Percentiles rank a stretch among this genome's conserved stretches.
phyloP scores from a whole-genome alignment of 164 flowering plant genomes.

The Chimonanthus praecox region DNA sequence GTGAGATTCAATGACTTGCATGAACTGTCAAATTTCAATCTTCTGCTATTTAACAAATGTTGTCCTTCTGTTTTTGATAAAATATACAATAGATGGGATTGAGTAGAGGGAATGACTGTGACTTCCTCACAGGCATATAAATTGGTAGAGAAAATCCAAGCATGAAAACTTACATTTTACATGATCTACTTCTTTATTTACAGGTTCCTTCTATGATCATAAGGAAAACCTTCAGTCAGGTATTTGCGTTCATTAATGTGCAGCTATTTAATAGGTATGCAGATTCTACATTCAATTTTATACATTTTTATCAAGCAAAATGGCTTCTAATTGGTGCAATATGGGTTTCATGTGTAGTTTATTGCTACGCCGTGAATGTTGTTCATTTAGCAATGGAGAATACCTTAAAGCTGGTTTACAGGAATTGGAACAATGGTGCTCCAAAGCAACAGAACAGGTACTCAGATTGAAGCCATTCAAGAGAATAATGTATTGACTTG shows the following conservation, averaged over 20 bases:
- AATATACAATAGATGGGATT: background rate
- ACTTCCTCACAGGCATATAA: background rate
- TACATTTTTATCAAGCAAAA: background rate
- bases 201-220: slow-evolving; percentile 67
- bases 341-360: slow-evolving; percentile 33
- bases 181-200: slow-evolving; percentile 7
- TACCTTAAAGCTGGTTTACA: slow-evolving; percentile 71
- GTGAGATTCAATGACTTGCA: slow-evolving; percentile 29
- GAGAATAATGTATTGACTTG: no score
- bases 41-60: background rate
- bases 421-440: slow-evolving; percentile 76
- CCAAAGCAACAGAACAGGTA: slow-evolving; percentile 59
- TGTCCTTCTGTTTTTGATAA: background rate
- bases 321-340: background rate
- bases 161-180: background rate
- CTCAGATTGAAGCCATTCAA: background rate
- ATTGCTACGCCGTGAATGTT: slow-evolving; percentile 80
- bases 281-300: background rate
- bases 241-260: slow-evolving; percentile 74
- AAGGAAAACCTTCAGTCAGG: slow-evolving; percentile 65
- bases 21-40: background rate
- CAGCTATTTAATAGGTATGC: slow-evolving; percentile 73
- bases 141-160: background rate
- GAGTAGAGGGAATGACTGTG: background rate
- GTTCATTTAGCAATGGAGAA: slow-evolving; percentile 88